Percentiles rank a stretch among this genome's conserved stretches.
Evolutionary conservation across 192 early-diverging fungal genomes (phyloP).

Genomic region (Geranomyces michiganensis): DNA sequence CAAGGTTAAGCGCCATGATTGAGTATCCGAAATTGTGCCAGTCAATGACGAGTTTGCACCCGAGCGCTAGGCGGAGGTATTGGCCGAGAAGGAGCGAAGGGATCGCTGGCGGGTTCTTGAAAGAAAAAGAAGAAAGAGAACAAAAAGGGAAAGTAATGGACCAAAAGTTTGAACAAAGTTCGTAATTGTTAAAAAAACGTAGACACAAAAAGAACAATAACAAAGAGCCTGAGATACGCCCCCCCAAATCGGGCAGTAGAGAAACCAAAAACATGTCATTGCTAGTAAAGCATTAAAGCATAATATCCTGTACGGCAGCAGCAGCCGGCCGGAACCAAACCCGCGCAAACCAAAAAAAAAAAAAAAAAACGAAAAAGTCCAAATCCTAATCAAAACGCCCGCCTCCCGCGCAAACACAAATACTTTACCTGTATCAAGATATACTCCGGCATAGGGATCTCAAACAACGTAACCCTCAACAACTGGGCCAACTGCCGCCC

Average conservation of each 20-base stretch:
- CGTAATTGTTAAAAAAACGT: background rate
- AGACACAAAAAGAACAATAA: background rate
- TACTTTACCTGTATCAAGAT: conserved; percentile 39
- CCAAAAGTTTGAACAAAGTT: background rate
- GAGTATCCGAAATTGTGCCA: conserved; percentile 98
- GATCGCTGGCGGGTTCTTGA: conserved; percentile 91
- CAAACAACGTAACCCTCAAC: conserved; percentile 62
- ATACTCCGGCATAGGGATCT: conserved; percentile 61
- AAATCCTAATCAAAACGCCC: too few species aligned
- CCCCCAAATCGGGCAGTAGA: too few species aligned
- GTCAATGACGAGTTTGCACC: conserved; percentile 81
- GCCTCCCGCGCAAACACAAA: too few species aligned
- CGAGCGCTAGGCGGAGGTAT: conserved; percentile 63
- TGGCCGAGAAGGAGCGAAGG: conserved; percentile 85
- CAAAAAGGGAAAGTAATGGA: background rate
- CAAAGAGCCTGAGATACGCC: too few species aligned
- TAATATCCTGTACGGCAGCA: too few species aligned
- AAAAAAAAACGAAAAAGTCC: background rate
- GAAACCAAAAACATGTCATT: too few species aligned
- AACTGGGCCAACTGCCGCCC: conserved; percentile 62
- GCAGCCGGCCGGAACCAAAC: too few species aligned
- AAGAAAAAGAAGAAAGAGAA: background rate
- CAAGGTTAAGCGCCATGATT: conserved; percentile 76
- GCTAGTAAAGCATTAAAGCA: too few species aligned
- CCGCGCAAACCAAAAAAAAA: too few species aligned